Evolutionary conservation across 257 asterid genomes (phyloP).

Genomic region (Lycium ferocissimum): DNA sequence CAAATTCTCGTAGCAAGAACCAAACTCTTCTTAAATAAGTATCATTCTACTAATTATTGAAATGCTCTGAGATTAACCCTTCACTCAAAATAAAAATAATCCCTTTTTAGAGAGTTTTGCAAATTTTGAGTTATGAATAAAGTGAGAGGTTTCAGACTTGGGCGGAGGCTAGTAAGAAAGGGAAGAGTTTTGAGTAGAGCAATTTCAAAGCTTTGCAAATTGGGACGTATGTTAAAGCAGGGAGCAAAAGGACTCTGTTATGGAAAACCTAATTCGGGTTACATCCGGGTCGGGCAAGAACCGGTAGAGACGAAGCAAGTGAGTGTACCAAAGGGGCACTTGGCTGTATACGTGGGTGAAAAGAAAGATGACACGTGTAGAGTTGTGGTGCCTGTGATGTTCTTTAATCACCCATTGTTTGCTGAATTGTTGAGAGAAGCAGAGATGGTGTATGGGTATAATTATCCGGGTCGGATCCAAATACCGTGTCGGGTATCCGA

Average conservation of each 20-base stretch:
- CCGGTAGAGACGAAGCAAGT: conserved; percentile 16
- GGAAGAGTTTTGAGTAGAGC: conserved; percentile 36
- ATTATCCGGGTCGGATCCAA: conserved; percentile 72
- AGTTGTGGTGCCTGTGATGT: conserved; percentile 69
- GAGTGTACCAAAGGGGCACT: conserved; percentile 61
- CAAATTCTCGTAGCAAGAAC: too few species aligned
- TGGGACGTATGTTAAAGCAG: conserved; percentile 39
- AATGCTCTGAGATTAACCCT: too few species aligned
- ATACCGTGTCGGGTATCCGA: conserved; percentile 68
- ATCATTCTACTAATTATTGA: too few species aligned
- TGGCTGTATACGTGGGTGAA: conserved; percentile 73
- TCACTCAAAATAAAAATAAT: too few species aligned
- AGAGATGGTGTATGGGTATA: conserved; percentile 62
- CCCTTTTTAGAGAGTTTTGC: too few species aligned
- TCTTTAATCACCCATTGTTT: conserved; percentile 71
- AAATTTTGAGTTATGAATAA: conserved; percentile 36
- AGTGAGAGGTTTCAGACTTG: conserved; percentile 49
- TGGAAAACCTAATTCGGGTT: conserved; percentile 38
- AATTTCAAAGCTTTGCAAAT: conserved; percentile 47
- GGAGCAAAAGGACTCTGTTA: conserved; percentile 37
- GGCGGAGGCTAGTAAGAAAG: conserved; percentile 22
- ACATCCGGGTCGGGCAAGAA: conserved; percentile 47
- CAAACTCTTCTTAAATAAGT: too few species aligned
- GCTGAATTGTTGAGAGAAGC: conserved; percentile 59
- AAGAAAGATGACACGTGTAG: conserved; percentile 55